Percentiles rank a stretch among this genome's conserved stretches.
Evolutionary conservation across 2,329 filamentous ascomycete genomes (phyloP).

Genomic region (Colletotrichum sidae): DNA sequence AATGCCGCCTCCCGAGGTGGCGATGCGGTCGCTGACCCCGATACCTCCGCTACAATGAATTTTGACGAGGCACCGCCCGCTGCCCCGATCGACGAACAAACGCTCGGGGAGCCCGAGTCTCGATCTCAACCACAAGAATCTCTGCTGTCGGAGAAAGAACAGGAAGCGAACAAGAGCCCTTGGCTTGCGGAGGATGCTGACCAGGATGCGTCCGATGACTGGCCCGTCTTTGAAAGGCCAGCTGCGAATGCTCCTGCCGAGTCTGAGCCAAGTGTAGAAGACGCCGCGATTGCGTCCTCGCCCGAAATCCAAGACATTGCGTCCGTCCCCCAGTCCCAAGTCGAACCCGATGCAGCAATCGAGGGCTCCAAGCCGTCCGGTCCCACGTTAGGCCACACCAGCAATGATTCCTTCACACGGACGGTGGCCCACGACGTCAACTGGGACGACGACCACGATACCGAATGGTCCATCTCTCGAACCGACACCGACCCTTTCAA

Average conservation of each 20-base stretch:
- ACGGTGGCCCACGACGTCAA: conserved; percentile 73
- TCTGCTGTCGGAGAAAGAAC: neutral
- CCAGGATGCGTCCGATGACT: conserved; percentile 39
- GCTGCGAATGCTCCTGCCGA: neutral
- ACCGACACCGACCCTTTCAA: conserved; percentile 69
- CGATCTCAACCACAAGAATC: neutral
- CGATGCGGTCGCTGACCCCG: conserved; percentile 28
- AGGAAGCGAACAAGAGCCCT: neutral
- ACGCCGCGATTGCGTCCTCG: neutral
- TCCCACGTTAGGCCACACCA: conserved; percentile 56
- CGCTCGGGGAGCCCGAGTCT: conserved; percentile 13
- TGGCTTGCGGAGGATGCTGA: conserved; percentile 23
- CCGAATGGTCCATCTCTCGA: conserved; percentile 66
- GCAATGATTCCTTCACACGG: conserved; percentile 72
- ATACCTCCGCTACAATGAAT: conserved; percentile 7
- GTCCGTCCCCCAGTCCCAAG: neutral
- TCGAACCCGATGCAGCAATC: neutral
- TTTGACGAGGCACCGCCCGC: conserved; percentile 5
- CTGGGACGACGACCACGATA: conserved; percentile 68
- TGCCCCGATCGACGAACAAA: conserved; percentile 1
- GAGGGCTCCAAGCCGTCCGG: conserved; percentile 26
- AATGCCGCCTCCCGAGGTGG: conserved; percentile 40
- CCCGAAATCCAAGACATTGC: neutral
- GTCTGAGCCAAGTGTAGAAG: conserved; percentile 2
- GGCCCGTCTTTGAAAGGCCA: conserved; percentile 40